These are phyloP conservation scores for Neofusicoccum kwambonambiense DNA, from an alignment of 2,329 filamentous ascomycete genomes.

Conservation along the genomic window DNA sequence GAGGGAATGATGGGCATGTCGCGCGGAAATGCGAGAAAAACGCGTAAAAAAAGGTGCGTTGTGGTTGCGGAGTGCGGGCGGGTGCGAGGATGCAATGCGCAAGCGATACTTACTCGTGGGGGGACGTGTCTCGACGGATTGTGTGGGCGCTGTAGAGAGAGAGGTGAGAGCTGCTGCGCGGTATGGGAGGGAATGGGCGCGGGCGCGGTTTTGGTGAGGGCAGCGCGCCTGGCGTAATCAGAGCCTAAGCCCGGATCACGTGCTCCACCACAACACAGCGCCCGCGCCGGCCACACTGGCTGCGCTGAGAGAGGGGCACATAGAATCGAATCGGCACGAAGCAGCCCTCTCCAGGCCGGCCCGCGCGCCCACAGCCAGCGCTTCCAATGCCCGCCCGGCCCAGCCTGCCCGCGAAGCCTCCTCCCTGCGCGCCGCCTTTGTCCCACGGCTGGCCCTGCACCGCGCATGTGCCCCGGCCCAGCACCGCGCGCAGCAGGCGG, in stretches of 20 bases:
- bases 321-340: slow-evolving; percentile 3
- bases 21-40: slow-evolving; percentile 22
- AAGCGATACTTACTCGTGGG: slow-evolving; percentile 17
- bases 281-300: background rate
- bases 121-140: slow-evolving; percentile 16
- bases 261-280: background rate
- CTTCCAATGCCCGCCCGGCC: no score
- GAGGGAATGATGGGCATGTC: slow-evolving; percentile 21
- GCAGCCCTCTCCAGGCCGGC: background rate
- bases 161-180: slow-evolving; percentile 12
- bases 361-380: background rate
- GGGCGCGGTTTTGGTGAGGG: slow-evolving; percentile 10
- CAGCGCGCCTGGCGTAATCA: slow-evolving; percentile 6
- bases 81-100: slow-evolving; percentile 20
- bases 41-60: slow-evolving; percentile 26
- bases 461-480: background rate
- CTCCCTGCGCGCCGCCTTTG: slow-evolving; percentile 1
- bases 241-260: slow-evolving; percentile 10
- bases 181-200: background rate
- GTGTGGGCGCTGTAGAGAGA: slow-evolving; percentile 16
- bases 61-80: slow-evolving; percentile 28
- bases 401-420: background rate
- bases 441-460: background rate
- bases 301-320: background rate
- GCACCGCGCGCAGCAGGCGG: background rate